Base-by-base conservation (phyloP, 1,284 basidiomycete genomes). In the Papiliotrema laurentii region DNA sequence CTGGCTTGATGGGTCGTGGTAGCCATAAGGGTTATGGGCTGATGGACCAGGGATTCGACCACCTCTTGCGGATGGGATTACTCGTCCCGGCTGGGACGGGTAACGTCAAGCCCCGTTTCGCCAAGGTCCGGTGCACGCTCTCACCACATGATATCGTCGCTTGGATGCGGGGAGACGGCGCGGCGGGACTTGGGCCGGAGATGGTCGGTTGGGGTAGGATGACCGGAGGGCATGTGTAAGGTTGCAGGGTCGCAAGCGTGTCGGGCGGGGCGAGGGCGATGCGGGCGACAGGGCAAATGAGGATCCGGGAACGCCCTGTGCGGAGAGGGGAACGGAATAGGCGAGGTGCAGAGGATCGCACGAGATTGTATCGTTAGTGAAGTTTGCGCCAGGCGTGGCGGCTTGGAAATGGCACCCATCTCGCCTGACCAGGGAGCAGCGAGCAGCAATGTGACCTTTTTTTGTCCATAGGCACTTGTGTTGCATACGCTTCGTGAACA, bases 101-200 rank as follows among this genome's bases (percentile, higher is more conserved):
- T 9, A 60, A 50, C n/a, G 51, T 57, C 39, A 62, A 58, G 42
- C 64, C 58, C 4, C 58, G 62, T 21, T 75, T 73, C 39, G 56
- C 62, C 13, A 69, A 67, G 51, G 66, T 71, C 14, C 55, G 72
- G 31, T 64, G 66, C 49, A 58, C 67, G 3, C 52, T 75, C 16
- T 49, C 56, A 1, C 63, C 71, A 11, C 63, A 67, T 37, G 74
- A 75, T 50, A 60, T 74, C 13, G 66, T 74, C 5, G 65, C 58
- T 21, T 74, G 65, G 51, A 75, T 75, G 58, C 66, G 66, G 37
- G 65, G 60, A 1, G 67, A 68, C 28, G 71, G 71, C 0, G 65
- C 57, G 16, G 58, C 56, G 47, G 51, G 61, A 14, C 43, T 75
- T 14, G 67, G 72, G 9, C 60, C 66, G 0, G 72, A 75, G 51